A percentile compares a stretch with the other conserved stretches of the same genome.
Evolutionary conservation across 805 yeast genomes (phyloP).

Genomic region (Kazachstania martiniae): DNA sequence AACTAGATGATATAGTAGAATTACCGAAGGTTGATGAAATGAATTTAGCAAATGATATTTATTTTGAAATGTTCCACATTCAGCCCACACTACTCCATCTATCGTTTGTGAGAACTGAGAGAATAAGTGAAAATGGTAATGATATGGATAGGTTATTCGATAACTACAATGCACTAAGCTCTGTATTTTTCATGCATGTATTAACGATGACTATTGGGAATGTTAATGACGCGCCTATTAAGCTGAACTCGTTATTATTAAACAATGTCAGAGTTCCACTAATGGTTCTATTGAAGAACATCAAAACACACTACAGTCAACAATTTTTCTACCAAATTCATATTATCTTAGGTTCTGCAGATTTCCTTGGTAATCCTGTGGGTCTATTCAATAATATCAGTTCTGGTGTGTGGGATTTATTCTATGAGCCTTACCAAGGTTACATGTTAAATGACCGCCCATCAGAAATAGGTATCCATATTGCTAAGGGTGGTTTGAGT

Average conservation of each 20-base stretch:
- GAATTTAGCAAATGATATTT: slow-evolving; percentile 57
- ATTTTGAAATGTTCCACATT: slow-evolving; percentile 83
- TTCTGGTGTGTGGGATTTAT: slow-evolving; percentile 92
- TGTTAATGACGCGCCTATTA: slow-evolving; percentile 92
- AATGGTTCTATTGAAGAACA: slow-evolving; percentile 56
- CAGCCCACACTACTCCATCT: slow-evolving; percentile 86
- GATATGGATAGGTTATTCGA: slow-evolving; percentile 1
- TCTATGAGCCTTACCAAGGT: slow-evolving; percentile 96
- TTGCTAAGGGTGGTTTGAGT: slow-evolving; percentile 93
- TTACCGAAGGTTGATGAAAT: slow-evolving; percentile 60
- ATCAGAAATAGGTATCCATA: slow-evolving; percentile 86
- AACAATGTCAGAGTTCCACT: slow-evolving; percentile 85
- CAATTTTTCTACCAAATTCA: slow-evolving; percentile 87
- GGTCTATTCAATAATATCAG: slow-evolving; percentile 88
- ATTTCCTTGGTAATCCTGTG: slow-evolving; percentile 92
- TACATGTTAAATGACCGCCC: slow-evolving; percentile 90
- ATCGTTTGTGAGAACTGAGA: slow-evolving; percentile 84
- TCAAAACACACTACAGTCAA: slow-evolving; percentile 81
- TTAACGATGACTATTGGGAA: slow-evolving; percentile 96
- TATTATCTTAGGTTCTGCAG: slow-evolving; percentile 91
- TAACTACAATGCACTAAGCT: slow-evolving; percentile 4
- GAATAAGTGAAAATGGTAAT: slow-evolving; percentile 48
- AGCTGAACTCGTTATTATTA: slow-evolving; percentile 73
- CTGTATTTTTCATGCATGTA: slow-evolving; percentile 71
- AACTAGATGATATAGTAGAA: slow-evolving; percentile 33